A percentile compares a stretch with the other conserved stretches of the same genome.
Evolutionary conservation across 345 rosid genomes (phyloP).

Genomic region (Euphorbia lathyris): DNA sequence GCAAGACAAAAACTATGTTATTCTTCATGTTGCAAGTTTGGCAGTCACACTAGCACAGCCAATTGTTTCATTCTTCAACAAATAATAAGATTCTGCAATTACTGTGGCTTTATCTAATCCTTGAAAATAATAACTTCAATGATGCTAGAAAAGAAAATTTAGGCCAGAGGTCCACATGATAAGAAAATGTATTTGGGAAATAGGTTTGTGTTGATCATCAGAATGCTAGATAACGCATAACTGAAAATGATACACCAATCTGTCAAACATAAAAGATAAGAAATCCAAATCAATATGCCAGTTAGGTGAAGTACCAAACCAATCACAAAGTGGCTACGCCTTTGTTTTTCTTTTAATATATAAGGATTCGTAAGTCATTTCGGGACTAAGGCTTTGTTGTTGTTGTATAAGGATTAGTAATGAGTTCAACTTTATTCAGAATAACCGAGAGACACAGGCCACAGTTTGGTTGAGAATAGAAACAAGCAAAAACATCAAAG

Average conservation of each 20-base stretch:
- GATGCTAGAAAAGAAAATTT: background rate
- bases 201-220: background rate
- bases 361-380: too few relatives aligned
- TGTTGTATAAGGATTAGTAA: too few relatives aligned
- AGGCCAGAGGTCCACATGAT: background rate
- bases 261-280: background rate
- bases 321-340: background rate
- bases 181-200: background rate
- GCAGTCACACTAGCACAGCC: too few relatives aligned
- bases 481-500: conserved; percentile 2
- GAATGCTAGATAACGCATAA: background rate
- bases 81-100: background rate
- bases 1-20: conserved; percentile 16
- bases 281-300: background rate
- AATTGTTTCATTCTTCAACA: too few relatives aligned
- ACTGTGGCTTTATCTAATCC: background rate
- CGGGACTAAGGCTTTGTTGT: too few relatives aligned
- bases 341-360: too few relatives aligned
- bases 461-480: background rate
- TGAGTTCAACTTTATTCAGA: background rate
- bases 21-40: background rate
- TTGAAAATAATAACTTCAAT: background rate
- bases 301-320: background rate
- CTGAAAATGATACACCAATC: background rate
- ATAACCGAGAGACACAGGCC: background rate